Evolutionary conservation across 345 rosid species (phyloP), one percentile per base, ranked within the genome.

Genomic region (Corymbia maculata): DNA sequence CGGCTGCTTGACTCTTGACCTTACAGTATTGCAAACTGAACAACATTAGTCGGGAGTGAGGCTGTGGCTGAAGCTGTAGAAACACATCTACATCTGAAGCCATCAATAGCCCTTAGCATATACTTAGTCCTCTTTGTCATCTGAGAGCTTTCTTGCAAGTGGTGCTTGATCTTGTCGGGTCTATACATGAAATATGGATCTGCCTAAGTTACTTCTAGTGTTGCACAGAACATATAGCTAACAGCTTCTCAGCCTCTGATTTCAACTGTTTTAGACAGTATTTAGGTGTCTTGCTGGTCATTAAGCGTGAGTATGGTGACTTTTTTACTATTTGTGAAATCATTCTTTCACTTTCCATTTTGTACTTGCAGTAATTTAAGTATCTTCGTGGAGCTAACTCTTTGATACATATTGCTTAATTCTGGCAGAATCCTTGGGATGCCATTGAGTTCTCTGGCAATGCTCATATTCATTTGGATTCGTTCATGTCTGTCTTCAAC

Each of bases 371-470:
- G 10, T 57, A 21, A 13, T 45, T 50, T 9, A 30, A 53, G 49
- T 89, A 13, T 86, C 85, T n/a, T 55, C 55, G 30, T 9, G 30
- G 55, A 59, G 10, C 47, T 91, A 86, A 87, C 32, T 50, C 47
- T 51, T 51, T 50, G n/a, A 49, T 30, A n/a, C 13, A 13, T 87
- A 15, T 36, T 55, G 44, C 88, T 22, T 44, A 79, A 86, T 84
- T 55, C 85, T 64, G 94, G 93, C 96, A 97, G 99, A 97, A 97
- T 94, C 98, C 98, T 51, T 97, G 99, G 99, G 97, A 95, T 92
- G 92, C 86, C 85, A 92, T 96, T 87, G 90, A 89, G 68, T 96
- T 97, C 92, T 97, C 98, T 85, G 97, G 98, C 89, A 89, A 94
- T 89, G 91, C 95, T 47, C 93, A 92, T 42, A 94, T 96, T 90